These are phyloP conservation scores for Cydonia oblonga DNA, from an alignment of 331 rosid genomes.

Conservation along the genomic window DNA sequence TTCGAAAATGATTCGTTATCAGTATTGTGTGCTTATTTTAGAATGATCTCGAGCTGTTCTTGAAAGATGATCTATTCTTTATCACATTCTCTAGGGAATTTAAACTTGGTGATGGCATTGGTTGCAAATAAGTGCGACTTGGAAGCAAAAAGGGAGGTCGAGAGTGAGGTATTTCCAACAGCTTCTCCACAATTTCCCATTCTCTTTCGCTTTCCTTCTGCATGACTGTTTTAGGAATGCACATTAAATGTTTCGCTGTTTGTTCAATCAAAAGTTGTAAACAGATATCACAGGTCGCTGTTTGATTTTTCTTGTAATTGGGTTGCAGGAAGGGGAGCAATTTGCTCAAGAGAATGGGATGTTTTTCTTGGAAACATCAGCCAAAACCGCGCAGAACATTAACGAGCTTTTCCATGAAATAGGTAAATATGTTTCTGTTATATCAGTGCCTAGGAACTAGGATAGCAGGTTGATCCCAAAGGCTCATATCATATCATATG, in stretches of 20 bases:
- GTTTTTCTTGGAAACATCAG: constrained; percentile 78
- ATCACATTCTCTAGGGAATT: constrained; percentile 30
- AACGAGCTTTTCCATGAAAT: constrained; percentile 74
- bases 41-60: not conserved
- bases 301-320: not conserved
- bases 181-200: not conserved
- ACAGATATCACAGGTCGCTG: not conserved
- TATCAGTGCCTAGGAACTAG: too few relatives aligned
- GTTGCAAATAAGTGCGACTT: constrained; percentile 71
- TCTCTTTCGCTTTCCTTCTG: not conserved
- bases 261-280: not conserved
- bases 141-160: constrained; percentile 60
- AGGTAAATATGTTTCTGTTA: constrained; percentile 28
- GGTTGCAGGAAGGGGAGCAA: constrained; percentile 59
- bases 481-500: too few relatives aligned
- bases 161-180: constrained; percentile 38
- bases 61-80: not conserved
- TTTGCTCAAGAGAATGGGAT: constrained; percentile 72
- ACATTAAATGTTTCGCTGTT: not conserved
- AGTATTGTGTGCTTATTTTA: not conserved
- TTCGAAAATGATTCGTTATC: not conserved
- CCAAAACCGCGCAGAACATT: constrained; percentile 60
- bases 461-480: too few relatives aligned
- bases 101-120: constrained; percentile 59
- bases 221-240: not conserved